Evolutionary conservation across 2,329 filamentous ascomycete genomes (phyloP).

Genomic region (Monosporascus sp.): DNA sequence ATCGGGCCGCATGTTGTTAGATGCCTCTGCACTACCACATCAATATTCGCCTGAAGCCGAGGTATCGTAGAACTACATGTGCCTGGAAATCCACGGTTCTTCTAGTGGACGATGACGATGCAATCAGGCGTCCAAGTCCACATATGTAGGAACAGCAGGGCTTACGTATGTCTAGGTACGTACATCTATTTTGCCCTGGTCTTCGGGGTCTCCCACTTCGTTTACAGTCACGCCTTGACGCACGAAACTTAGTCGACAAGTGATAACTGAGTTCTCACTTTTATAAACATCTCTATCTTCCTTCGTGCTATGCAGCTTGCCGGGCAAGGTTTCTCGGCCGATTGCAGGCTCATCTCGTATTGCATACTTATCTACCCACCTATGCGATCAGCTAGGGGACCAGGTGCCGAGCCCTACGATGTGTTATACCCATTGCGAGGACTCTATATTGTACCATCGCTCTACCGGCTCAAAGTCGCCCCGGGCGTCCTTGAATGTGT

Average conservation of each 20-base stretch:
- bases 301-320: background rate
- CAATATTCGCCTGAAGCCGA: no score
- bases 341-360: background rate
- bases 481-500: no score
- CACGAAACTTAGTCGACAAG: background rate
- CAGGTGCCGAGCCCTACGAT: no score
- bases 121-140: background rate
- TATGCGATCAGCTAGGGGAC: background rate
- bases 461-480: background rate
- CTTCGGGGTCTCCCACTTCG: background rate
- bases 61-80: no score
- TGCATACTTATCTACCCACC: background rate
- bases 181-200: background rate
- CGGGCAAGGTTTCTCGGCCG: background rate
- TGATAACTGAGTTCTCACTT: background rate
- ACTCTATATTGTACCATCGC: background rate
- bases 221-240: background rate
- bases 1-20: no score
- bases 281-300: background rate
- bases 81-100: background rate
- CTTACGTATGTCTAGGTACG: background rate
- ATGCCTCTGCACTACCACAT: no score
- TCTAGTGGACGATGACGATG: background rate
- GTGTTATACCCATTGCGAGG: no score
- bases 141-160: background rate